Evolutionary conservation across 2,329 filamentous ascomycete genomes (phyloP).

Genomic region (Fusarium neocosmosporiellum): DNA sequence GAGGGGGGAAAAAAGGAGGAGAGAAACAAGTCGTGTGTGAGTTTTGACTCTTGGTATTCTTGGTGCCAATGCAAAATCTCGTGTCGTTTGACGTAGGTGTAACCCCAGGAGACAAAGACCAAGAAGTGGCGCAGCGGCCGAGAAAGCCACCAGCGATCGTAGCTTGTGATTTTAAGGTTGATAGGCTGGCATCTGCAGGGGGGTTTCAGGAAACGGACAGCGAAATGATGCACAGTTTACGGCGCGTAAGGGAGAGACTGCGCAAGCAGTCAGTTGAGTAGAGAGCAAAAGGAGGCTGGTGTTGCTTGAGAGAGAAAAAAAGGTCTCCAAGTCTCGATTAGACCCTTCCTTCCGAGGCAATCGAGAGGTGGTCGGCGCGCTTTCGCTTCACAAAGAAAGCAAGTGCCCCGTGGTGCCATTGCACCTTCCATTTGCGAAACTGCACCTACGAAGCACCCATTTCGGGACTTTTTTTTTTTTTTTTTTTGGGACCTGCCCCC

Average conservation of each 20-base stretch:
- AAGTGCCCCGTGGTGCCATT: slow-evolving; percentile 3
- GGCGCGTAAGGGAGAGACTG: not conserved
- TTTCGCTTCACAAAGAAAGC: slow-evolving; percentile 13
- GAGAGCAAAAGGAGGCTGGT: slow-evolving; percentile 21
- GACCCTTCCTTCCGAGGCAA: slow-evolving; percentile 23
- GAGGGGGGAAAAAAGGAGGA: not conserved
- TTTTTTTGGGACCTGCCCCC: not conserved
- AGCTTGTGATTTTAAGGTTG: slow-evolving; percentile 36
- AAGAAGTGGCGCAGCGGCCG: slow-evolving; percentile 29
- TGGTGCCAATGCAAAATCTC: slow-evolving; percentile 39
- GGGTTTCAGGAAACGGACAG: slow-evolving; percentile 5
- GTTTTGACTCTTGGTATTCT: slow-evolving; percentile 28
- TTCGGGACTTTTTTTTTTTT: slow-evolving; percentile 1
- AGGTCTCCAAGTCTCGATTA: not conserved
- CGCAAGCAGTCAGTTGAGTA: not conserved
- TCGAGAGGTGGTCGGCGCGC: slow-evolving; percentile 27
- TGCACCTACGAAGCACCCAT: not conserved
- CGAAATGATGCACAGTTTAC: not conserved
- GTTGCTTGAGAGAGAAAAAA: not conserved
- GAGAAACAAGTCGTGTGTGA: slow-evolving; percentile 11
- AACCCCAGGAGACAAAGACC: slow-evolving; percentile 26
- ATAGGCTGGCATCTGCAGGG: slow-evolving; percentile 35
- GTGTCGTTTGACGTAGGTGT: slow-evolving; percentile 37
- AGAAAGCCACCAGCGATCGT: slow-evolving; percentile 33
- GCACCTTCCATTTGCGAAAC: slow-evolving; percentile 28